phyloP scores from a whole-genome alignment of 208 protist species.

The Novymonas esmeraldas region DNA sequence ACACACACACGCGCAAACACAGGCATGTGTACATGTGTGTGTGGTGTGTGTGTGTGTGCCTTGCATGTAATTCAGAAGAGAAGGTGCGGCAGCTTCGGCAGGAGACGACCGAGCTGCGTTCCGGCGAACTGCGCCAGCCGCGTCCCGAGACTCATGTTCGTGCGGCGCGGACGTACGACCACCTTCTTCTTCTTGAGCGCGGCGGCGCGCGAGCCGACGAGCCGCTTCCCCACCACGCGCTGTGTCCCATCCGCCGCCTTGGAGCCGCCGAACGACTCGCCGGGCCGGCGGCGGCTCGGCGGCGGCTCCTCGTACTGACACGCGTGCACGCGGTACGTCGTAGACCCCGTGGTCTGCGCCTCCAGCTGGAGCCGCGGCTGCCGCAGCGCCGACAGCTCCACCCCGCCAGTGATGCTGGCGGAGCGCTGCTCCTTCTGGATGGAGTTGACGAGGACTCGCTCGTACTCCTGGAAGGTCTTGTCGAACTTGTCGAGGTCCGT shows the following conservation, averaged over 20 bases:
- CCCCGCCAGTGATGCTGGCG: constrained; percentile 43
- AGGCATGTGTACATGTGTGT: too few species aligned
- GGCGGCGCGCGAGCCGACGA: constrained; percentile 27
- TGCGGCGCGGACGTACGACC: constrained; percentile 16
- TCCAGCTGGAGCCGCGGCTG: constrained; percentile 70
- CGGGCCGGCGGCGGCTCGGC: constrained; percentile 44
- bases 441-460: constrained; percentile 59
- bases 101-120: constrained; percentile 42
- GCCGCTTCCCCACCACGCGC: constrained; percentile 41
- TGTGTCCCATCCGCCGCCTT: constrained; percentile 16
- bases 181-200: constrained; percentile 27
- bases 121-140: constrained; percentile 50
- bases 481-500: constrained; percentile 92
- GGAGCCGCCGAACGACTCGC: constrained; percentile 18
- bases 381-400: constrained; percentile 47
- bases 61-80: constrained; percentile 39
- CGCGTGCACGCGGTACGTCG: constrained; percentile 60
- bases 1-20: too few species aligned
- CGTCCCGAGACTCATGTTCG: constrained; percentile 40
- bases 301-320: constrained; percentile 65
- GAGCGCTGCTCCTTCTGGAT: constrained; percentile 83
- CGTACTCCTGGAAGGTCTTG: constrained; percentile 78
- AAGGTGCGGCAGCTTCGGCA: constrained; percentile 57
- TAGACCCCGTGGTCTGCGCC: constrained; percentile 29
- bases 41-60: too few species aligned